Evolutionary conservation across 371 early-diverging fungal genomes (phyloP), one percentile per base, ranked within the genome.

Genomic region (Coemansia sp.): DNA sequence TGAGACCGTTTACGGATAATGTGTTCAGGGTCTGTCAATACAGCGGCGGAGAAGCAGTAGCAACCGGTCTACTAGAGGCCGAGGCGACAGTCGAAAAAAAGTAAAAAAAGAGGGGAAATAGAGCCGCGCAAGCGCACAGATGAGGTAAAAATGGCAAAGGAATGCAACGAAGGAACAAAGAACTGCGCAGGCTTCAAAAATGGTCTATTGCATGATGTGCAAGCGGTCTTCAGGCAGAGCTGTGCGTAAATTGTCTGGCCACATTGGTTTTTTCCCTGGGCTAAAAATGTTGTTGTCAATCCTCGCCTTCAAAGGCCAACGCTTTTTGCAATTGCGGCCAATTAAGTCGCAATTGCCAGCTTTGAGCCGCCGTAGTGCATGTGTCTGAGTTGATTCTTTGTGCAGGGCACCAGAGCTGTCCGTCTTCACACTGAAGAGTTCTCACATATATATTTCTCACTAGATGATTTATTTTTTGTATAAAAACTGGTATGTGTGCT

Each of bases 11-110:
- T 33, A 33, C 9, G 33, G 33, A 33, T 6, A 33, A 33, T 33
- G 33, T 9, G 33, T 33, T 33, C 33, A 33, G 33, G 33, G 33
- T 33, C 33, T 33, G 33, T 8, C 33, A 8, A 33, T 33, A 16
- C 28, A 48, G 28, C 18, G 18, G 28, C 52, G 7, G 28, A 23
- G 16, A 21, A 54, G 14, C 55, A 54, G 28, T 26, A 28, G 30
- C 26, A 54, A 54, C 55, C 55, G 55, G 55, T 54, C 55, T 52
- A 26, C 55, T 16, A 54, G 28, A 54, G 23, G 30, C 55, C 26
- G 16, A 28, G 16, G n/a, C 28, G 25, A 30, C 3, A 23, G 26
- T 21, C 16, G 16, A 28, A 54, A 21, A 54, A 16, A n/a, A 44
- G 44, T 7, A 42, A 42, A 44, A n/a, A 12, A 16, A 12, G 14